Base-by-base conservation (phyloP, 257 asterid species). In the Oldenlandia corymbosa region DNA sequence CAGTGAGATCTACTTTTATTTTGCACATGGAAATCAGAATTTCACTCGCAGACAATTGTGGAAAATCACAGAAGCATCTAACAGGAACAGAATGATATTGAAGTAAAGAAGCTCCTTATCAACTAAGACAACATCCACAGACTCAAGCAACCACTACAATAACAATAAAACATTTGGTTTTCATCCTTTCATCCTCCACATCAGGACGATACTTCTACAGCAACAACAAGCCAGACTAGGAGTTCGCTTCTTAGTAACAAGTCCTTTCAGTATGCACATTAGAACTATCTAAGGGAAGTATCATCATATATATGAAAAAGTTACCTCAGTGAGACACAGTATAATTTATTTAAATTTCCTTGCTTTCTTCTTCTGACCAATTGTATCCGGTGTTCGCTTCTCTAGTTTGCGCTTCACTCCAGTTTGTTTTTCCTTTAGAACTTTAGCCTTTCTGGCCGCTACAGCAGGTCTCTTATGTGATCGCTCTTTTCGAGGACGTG, bases 361-460 rank as follows among this genome's bases (percentile, higher is more conserved):
- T 27, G 81, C 70, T 71, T 85, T 91, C 85, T 85, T 90, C 80
- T 88, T 82, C 49, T 71, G 83, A 46, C 77, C 76, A 61, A 58
- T 79, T 57, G 65, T 81, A 21, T 67, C 81, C 13, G 96, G 94
- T 21, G 88, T 84, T 66, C 79, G 85, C 65, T 74, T 74, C 30
- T 82, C 81, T 10, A 75, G 45, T 80, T 90, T 90, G 66, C 95
- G 74, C 66, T 93, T 93, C 0, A 72, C 66, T 63, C 97, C 99
- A 32, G 52, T 68, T 63, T 69, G 69, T 71, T 79, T 78, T 31
- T 71, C 82, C 46, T 58, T 71, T 24, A 64, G 76, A 12, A 78
- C 80, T 50, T 76, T 75, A 36, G 78, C 86, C 80, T 89, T 85
- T 70, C 99, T 78, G 52, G 95, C 97, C 69, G 94, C 94, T 66